Evolutionary conservation across 345 rosid genomes (phyloP).

Genomic region (Mangifera indica): DNA sequence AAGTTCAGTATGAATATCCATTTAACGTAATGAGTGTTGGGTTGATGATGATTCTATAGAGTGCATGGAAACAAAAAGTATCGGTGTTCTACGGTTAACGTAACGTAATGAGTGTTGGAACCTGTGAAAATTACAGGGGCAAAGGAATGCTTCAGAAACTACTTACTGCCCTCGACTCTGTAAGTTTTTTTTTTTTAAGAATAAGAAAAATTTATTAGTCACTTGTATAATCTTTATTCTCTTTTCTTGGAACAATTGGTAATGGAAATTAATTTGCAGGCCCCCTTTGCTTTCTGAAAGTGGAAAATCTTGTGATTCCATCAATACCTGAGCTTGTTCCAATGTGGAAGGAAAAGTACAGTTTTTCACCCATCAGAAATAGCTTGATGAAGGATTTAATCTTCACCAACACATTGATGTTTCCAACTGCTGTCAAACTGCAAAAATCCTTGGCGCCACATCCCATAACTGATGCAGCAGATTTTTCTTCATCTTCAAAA

Average conservation of each 20-base stretch:
- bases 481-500: not conserved
- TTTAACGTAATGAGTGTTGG: not conserved
- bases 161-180: conserved; percentile 12
- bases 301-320: conserved; percentile 32
- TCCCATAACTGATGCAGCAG: not conserved
- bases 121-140: conserved; percentile 13
- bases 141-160: conserved; percentile 22
- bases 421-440: conserved; percentile 16
- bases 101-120: conserved; percentile 31
- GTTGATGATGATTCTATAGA: conserved; percentile 11
- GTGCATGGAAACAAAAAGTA: conserved; percentile 29
- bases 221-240: not conserved
- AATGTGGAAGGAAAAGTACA: conserved; percentile 24
- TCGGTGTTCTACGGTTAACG: no score
- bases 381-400: not conserved
- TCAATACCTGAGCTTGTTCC: conserved; percentile 6
- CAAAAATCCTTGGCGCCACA: conserved; percentile 14
- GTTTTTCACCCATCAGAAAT: conserved; percentile 5
- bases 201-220: no score
- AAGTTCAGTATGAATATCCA: not conserved
- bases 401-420: conserved; percentile 16
- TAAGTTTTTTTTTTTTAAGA: not conserved
- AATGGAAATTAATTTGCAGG: conserved; percentile 23
- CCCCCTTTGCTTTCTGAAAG: conserved; percentile 8
- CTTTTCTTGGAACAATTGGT: not conserved